Evolutionary conservation across 768 basidiomycete genomes (phyloP).

Genomic region (Tubosaeta brunneosetosa): DNA sequence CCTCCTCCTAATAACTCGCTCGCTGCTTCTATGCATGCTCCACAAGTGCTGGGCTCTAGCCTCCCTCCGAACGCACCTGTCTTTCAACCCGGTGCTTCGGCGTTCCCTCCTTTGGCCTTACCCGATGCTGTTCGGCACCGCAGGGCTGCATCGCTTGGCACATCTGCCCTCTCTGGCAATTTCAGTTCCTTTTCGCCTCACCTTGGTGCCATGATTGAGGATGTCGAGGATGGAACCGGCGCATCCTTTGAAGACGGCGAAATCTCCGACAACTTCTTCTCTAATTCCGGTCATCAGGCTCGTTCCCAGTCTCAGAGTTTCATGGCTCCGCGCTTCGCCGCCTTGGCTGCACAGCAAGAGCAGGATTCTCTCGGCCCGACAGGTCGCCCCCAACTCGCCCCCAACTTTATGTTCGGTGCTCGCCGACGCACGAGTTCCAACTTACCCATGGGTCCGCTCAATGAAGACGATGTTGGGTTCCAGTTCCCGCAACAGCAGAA

Average conservation of each 20-base stretch:
- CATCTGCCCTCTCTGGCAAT: slow-evolving; percentile 50
- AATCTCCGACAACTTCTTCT: slow-evolving; percentile 54
- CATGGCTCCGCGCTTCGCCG: slow-evolving; percentile 84
- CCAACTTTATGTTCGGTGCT: slow-evolving; percentile 88
- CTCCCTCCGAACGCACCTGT: slow-evolving; percentile 65
- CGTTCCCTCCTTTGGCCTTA: slow-evolving; percentile 43
- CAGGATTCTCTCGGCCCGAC: slow-evolving; percentile 59
- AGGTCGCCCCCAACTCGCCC: slow-evolving; percentile 84
- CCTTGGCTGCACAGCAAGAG: slow-evolving; percentile 70
- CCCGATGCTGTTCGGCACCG: slow-evolving; percentile 65
- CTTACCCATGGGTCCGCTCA: slow-evolving; percentile 62
- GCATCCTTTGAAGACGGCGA: slow-evolving; percentile 72
- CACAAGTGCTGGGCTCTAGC: slow-evolving; percentile 44
- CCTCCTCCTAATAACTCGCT: slow-evolving; percentile 38
- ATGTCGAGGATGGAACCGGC: slow-evolving; percentile 58
- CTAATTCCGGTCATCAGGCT: slow-evolving; percentile 53
- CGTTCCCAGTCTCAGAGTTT: slow-evolving; percentile 81
- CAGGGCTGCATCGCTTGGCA: slow-evolving; percentile 74
- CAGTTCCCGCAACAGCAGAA: slow-evolving; percentile 72
- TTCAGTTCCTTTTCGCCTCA: slow-evolving; percentile 74
- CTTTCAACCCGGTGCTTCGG: slow-evolving; percentile 66
- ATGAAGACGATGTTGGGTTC: slow-evolving; percentile 76
- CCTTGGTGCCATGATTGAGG: slow-evolving; percentile 81
- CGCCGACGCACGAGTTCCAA: slow-evolving; percentile 47
- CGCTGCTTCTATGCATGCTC: slow-evolving; percentile 42